Conservation (phyloP, 2,329 filamentous ascomycete species). For the Colletotrichum gigasporum region DNA sequence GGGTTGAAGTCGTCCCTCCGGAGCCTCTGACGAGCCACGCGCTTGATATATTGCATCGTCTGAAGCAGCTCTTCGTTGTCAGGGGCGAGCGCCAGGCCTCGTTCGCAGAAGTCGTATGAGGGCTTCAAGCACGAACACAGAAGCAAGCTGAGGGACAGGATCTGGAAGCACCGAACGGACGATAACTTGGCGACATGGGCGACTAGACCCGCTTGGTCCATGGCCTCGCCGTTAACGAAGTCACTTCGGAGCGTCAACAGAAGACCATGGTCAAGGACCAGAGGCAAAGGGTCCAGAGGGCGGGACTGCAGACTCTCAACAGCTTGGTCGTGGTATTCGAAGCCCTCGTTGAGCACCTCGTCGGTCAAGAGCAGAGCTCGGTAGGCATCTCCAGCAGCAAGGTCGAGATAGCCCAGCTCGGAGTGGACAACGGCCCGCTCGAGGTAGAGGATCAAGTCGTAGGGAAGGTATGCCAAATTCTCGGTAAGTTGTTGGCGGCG, state of each 20-base stretch:
- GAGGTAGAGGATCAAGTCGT: constrained; percentile 72
- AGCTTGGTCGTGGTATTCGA: constrained; percentile 82
- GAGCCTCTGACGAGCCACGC: constrained; percentile 59
- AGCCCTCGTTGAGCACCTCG: constrained; percentile 79
- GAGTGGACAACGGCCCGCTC: constrained; percentile 77
- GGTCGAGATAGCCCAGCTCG: constrained; percentile 84
- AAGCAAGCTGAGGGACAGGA: constrained; percentile 66
- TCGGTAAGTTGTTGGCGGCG: constrained; percentile 67
- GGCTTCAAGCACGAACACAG: constrained; percentile 76
- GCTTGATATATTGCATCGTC: constrained; percentile 62
- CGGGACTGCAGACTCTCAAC: constrained; percentile 59
- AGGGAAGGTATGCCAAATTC: constrained; percentile 60
- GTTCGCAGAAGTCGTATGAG: constrained; percentile 71
- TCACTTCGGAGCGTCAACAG: constrained; percentile 42
- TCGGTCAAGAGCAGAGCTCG: constrained; percentile 88
- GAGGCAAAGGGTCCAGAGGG: constrained; percentile 46
- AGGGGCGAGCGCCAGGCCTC: constrained; percentile 66
- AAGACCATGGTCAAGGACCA: constrained; percentile 56
- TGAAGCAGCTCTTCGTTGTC: constrained; percentile 64
- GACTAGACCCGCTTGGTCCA: constrained; percentile 44
- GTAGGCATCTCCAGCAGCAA: constrained; percentile 91
- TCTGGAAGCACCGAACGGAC: constrained; percentile 67
- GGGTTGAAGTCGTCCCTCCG: constrained; percentile 57
- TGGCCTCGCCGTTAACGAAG: constrained; percentile 43
- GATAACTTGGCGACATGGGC: constrained; percentile 56